Base-by-base conservation (phyloP, 768 basidiomycete species). In the Coprinopsis marcescibilis region DNA sequence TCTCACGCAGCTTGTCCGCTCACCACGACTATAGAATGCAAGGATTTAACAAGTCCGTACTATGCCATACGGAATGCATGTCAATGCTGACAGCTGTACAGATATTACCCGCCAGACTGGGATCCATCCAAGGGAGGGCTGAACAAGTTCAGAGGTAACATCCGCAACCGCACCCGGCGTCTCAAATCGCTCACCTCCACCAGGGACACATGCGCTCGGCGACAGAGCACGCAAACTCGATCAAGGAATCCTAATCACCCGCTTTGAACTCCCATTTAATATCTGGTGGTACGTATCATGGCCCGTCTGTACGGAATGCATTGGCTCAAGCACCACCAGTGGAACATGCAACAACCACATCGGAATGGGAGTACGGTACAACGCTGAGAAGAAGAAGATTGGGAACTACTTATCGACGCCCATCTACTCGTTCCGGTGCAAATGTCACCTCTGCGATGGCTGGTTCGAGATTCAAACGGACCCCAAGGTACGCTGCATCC, bases 401-500 rank as follows among this genome's bases (percentile, higher is more conserved):
- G 96, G 96, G 12, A 81, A 78, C 48, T 99, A 99, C 66, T 92
- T 86, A 60, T 89, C 90, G 4, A 97, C 94, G 0, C 89, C 93
- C 8, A 97, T 99, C 45, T 98, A 72, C 61, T 88, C 85, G 4
- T 99, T 99, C 64, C 78, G 93, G 37, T 98, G 96, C 67, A 99
- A 99, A 76, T 99, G 95, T 59, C 94, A 97, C 63, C 68, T 97
- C 1, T 98, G 96, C 60, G 81, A 82, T 53, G 84, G 83, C n/a
- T 95, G 93, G 93, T 97, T 98, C 54, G 94, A 96, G 69, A 93
- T 99, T 43, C 80, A 94, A 53, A 98, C 96, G 6, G 95, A 99
- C 58, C 95, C 95, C 2, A 86, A 97, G 83, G 94, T 89, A 53
- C 42, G 42, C 19, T 34, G n/a, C n/a, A n/a, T n/a, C n/a, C n/a